Conservation (phyloP, 306 rosid species). For the Calophaca sinica region DNA sequence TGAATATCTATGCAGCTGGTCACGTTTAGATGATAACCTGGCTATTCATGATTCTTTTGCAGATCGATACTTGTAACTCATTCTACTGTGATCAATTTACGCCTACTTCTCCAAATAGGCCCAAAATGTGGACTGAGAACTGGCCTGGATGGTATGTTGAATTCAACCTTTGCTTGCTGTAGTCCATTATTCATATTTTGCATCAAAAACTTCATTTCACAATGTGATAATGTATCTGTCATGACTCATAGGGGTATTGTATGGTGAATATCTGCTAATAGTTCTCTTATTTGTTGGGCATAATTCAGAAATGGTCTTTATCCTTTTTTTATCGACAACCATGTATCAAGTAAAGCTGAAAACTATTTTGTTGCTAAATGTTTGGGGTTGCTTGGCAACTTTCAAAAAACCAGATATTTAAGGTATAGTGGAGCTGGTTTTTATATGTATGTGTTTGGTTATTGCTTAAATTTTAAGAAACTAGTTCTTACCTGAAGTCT, state of each 20-base stretch:
- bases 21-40: conserved; percentile 35
- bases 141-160: conserved; percentile 95
- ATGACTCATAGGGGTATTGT: neutral
- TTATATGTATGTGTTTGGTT: no score
- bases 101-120: conserved; percentile 84
- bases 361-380: no score
- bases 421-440: no score
- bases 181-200: conserved; percentile 36
- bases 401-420: no score
- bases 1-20: conserved; percentile 22
- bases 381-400: no score
- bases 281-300: neutral
- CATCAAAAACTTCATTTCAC: conserved; percentile 15
- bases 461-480: no score
- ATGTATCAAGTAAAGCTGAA: no score
- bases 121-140: conserved; percentile 97
- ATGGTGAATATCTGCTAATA: neutral
- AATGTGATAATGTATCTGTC: conserved; percentile 17
- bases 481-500: neutral
- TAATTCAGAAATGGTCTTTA: no score
- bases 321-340: no score
- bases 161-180: conserved; percentile 34
- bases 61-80: conserved; percentile 93
- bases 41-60: conserved; percentile 49
- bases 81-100: conserved; percentile 91